Evolutionary conservation across 2,329 filamentous ascomycete species (phyloP), one percentile per base, ranked within the genome.

Genomic region (Teratosphaeria nubilosa): DNA sequence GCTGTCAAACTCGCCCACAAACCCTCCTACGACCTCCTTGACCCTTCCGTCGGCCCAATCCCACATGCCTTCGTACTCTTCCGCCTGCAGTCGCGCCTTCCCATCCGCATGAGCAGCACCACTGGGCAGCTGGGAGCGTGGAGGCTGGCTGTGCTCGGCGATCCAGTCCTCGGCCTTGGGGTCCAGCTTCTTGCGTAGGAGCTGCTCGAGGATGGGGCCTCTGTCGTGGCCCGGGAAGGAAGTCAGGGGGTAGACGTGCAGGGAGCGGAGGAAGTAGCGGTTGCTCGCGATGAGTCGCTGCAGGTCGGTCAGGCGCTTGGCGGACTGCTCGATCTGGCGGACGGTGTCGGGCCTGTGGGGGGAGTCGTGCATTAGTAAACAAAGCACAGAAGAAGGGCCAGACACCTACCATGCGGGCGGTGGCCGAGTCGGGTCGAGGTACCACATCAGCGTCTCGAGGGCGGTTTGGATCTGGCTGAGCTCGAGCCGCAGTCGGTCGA

Each of bases 171-270:
- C 88, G 20, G 91, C 85, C 25, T 83, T 80, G 0, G 89, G 88
- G 64, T 94, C 90, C 54, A 91, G 80, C 70, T 94, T 94, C 74
- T 94, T 95, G 45, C 90, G 86, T 32, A 95, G 77, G 1, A 95
- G 78, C 65, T 86, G 82, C 27, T 82, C 78, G 1, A 92, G 79
- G 3, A 89, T 78, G 1, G 70, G 75, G 70, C 73, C 70, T 81
- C 86, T 65, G 81, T 85, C 41, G 83, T 86, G 4, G 22, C 69
- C 72, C 84, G 90, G 73, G 83, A 94, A 70, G 20, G 85, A 85
- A 1, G 89, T 87, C 13, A 86, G 84, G 0, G 90, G 90, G 69
- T 88, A 90, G 24, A 88, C 82, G 62, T 88, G 86, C 55, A 90
- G 80, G 57, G 84, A 83, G 58, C 80, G 80, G 61, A 95, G 84